These are phyloP conservation scores for Dryas octopetala DNA, from an alignment of 306 rosid genomes.

Conservation along the genomic window DNA sequence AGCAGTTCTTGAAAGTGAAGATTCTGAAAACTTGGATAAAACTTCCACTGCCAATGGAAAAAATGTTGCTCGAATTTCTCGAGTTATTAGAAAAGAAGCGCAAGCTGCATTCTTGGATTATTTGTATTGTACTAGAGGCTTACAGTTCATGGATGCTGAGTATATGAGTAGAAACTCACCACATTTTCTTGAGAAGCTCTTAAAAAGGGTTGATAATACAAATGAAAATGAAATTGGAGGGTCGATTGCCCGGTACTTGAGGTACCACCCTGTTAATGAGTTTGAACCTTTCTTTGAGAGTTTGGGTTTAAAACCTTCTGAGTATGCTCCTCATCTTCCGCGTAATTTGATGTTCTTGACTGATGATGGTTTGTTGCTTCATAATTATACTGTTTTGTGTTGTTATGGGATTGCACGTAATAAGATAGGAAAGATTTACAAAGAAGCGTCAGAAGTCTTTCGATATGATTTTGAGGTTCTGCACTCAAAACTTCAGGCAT, in stretches of 20 bases:
- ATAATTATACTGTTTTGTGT: slow-evolving; percentile 50
- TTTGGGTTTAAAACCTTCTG: slow-evolving; percentile 65
- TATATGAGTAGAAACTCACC: slow-evolving; percentile 74
- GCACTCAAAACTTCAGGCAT: slow-evolving; percentile 48
- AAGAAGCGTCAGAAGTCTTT: slow-evolving; percentile 46
- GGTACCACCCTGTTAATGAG: slow-evolving; percentile 82
- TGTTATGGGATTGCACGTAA: slow-evolving; percentile 62
- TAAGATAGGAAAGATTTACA: slow-evolving; percentile 60
- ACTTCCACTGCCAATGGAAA: background rate
- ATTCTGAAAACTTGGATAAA: background rate
- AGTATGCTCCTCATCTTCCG: slow-evolving; percentile 58
- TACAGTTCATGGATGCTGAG: slow-evolving; percentile 68
- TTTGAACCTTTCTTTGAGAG: slow-evolving; percentile 89
- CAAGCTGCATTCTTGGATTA: slow-evolving; percentile 71
- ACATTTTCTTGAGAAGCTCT: slow-evolving; percentile 48
- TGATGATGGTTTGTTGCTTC: slow-evolving; percentile 59
- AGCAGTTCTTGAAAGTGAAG: slow-evolving; percentile 13
- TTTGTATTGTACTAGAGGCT: slow-evolving; percentile 65
- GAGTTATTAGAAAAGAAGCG: slow-evolving; percentile 42
- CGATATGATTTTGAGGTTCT: slow-evolving; percentile 46
- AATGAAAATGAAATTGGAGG: slow-evolving; percentile 24
- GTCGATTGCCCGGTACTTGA: slow-evolving; percentile 47
- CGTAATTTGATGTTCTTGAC: slow-evolving; percentile 51
- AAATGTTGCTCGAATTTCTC: slow-evolving; percentile 16
- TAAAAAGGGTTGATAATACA: slow-evolving; percentile 31